These are phyloP conservation scores for Draba incana DNA, from an alignment of 345 rosid genomes.

Conservation along the genomic window DNA sequence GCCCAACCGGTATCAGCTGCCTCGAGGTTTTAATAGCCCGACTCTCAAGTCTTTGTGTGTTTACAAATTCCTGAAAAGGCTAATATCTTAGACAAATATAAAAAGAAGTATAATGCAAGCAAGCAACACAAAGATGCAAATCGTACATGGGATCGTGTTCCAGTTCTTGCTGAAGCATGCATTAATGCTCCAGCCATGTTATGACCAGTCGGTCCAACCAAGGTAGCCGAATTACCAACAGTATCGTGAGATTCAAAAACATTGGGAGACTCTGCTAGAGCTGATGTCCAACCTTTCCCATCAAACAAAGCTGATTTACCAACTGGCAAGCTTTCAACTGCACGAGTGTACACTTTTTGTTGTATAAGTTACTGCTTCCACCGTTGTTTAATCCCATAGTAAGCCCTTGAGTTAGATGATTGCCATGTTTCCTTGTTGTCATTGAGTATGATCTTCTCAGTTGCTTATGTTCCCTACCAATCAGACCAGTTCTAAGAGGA, in stretches of 20 bases:
- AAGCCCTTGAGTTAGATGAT: constrained; percentile 46
- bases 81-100: constrained; percentile 27
- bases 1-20: constrained; percentile 76
- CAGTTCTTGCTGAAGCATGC: constrained; percentile 66
- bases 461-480: constrained; percentile 52
- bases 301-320: constrained; percentile 48
- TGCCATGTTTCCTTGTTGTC: constrained; percentile 50
- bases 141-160: constrained; percentile 70
- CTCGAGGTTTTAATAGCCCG: constrained; percentile 70
- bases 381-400: constrained; percentile 46
- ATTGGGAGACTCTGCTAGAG: constrained; percentile 65
- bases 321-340: constrained; percentile 55
- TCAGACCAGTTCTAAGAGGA: constrained; percentile 46
- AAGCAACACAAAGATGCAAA: constrained; percentile 18
- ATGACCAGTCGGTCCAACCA: constrained; percentile 43
- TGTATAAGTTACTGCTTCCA: too few relatives aligned
- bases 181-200: constrained; percentile 89
- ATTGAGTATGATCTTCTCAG: constrained; percentile 59
- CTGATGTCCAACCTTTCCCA: constrained; percentile 71
- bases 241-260: constrained; percentile 45
- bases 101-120: constrained; percentile 3
- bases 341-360: too few relatives aligned
- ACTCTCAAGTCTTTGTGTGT: constrained; percentile 70
- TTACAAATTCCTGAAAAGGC: constrained; percentile 55
- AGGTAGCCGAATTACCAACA: constrained; percentile 40